Conservation (phyloP, 2,329 filamentous ascomycete species). For the Immersiporthe knoxdaviesiana region DNA sequence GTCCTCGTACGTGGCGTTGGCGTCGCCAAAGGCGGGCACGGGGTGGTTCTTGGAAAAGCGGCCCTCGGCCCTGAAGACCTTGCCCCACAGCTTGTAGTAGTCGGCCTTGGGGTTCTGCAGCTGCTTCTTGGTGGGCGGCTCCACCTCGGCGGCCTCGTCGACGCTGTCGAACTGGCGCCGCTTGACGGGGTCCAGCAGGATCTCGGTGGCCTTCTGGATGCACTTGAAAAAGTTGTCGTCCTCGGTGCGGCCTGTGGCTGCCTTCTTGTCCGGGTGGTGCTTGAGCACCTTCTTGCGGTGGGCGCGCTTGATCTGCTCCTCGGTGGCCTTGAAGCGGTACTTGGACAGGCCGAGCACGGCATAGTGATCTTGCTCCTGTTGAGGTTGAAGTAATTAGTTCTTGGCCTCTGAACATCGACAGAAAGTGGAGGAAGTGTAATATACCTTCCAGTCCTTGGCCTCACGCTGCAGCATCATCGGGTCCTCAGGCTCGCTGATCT, state of each 20-base stretch:
- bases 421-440: constrained; percentile 31
- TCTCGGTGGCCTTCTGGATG: constrained; percentile 96
- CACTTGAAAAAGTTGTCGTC: constrained; percentile 99
- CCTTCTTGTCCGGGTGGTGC: constrained; percentile 99
- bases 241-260: constrained; percentile 81
- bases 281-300: constrained; percentile 99
- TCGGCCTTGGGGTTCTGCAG: constrained; percentile 70
- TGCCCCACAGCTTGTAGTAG: constrained; percentile 93
- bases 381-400: background rate
- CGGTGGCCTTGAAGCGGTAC: constrained; percentile 89
- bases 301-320: constrained; percentile 98
- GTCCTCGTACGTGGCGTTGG: constrained; percentile 82
- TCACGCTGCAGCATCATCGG: constrained; percentile 88
- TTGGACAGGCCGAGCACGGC: constrained; percentile 91
- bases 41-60: constrained; percentile 92
- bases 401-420: background rate
- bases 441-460: constrained; percentile 99
- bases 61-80: constrained; percentile 86
- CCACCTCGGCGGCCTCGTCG: constrained; percentile 89
- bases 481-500: constrained; percentile 93
- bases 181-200: constrained; percentile 88
- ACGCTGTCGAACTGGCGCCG: constrained; percentile 96
- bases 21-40: constrained; percentile 83
- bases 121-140: constrained; percentile 92
- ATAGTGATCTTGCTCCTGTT: constrained; percentile 92